Evolutionary conservation across 768 basidiomycete species (phyloP).

Genomic region (Mycena venus): DNA sequence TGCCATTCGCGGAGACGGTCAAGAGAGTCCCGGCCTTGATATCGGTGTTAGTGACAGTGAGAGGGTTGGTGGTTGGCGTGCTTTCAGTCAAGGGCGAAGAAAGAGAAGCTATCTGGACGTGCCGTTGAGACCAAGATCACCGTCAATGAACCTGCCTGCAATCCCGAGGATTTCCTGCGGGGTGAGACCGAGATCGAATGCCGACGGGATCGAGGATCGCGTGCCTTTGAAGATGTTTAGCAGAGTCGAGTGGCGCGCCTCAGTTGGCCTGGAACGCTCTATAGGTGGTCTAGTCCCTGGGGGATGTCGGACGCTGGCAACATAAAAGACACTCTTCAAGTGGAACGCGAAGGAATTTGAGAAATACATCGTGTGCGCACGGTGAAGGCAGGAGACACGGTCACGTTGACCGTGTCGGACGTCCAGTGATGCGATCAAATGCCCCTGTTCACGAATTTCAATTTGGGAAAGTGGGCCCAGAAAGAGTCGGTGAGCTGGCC

Average conservation of each 20-base stretch:
- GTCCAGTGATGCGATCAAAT: no score
- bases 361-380: no score
- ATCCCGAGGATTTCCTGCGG: slow-evolving; percentile 80
- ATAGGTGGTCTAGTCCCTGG: neutral
- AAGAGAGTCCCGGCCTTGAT: slow-evolving; percentile 62
- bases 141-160: slow-evolving; percentile 75
- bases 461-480: no score
- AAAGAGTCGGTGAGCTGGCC: no score
- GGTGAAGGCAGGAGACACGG: no score
- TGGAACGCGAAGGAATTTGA: no score
- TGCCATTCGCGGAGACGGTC: slow-evolving; percentile 68
- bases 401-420: no score
- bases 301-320: no score
- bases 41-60: slow-evolving; percentile 76
- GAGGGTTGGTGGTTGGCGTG: slow-evolving; percentile 72
- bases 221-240: slow-evolving; percentile 75
- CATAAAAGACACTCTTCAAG: no score
- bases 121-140: slow-evolving; percentile 71
- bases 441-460: no score
- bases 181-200: slow-evolving; percentile 79
- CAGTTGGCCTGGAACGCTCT: slow-evolving; percentile 38
- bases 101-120: slow-evolving; percentile 25
- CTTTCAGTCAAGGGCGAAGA: neutral
- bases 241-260: slow-evolving; percentile 86
- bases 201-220: slow-evolving; percentile 72